phyloP scores from a whole-genome alignment of 1,139 yeast genomes.

The Yamadazyma diddensiae region DNA sequence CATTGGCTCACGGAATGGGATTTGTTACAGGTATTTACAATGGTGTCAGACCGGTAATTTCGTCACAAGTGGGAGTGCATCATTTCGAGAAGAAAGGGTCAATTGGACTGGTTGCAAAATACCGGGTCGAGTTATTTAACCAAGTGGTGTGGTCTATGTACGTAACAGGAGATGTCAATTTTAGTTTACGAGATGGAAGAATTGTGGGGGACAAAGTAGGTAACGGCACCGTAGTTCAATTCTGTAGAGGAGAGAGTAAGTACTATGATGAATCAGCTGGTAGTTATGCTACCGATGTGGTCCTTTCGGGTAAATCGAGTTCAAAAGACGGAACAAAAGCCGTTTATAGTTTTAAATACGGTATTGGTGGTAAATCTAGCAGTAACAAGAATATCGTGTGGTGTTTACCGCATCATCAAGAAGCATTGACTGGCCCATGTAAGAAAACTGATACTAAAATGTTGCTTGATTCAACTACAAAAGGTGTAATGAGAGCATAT shows the following conservation, averaged over 20 bases:
- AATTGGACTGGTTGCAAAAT: constrained; percentile 20
- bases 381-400: constrained; percentile 36
- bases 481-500: constrained; percentile 64
- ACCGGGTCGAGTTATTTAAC: constrained; percentile 34
- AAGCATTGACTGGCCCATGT: constrained; percentile 29
- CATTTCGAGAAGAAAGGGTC: constrained; percentile 26
- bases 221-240: constrained; percentile 38
- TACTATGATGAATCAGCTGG: constrained; percentile 56
- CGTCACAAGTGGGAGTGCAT: constrained; percentile 65
- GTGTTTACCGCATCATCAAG: constrained; percentile 70
- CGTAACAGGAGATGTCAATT: constrained; percentile 29
- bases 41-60: constrained; percentile 52
- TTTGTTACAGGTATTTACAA: constrained; percentile 60
- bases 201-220: constrained; percentile 43
- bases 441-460: constrained; percentile 31
- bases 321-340: constrained; percentile 22
- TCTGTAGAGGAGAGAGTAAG: constrained; percentile 41
- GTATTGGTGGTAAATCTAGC: constrained; percentile 27
- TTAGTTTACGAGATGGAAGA: constrained; percentile 49
- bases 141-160: constrained; percentile 43
- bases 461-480: constrained; percentile 60
- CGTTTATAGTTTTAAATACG: constrained; percentile 29
- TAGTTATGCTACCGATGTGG: constrained; percentile 23
- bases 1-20: constrained; percentile 63
- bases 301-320: constrained; percentile 22